These are phyloP conservation scores for Cruciata laevipes DNA, from an alignment of 257 asterid genomes.

Conservation along the genomic window DNA sequence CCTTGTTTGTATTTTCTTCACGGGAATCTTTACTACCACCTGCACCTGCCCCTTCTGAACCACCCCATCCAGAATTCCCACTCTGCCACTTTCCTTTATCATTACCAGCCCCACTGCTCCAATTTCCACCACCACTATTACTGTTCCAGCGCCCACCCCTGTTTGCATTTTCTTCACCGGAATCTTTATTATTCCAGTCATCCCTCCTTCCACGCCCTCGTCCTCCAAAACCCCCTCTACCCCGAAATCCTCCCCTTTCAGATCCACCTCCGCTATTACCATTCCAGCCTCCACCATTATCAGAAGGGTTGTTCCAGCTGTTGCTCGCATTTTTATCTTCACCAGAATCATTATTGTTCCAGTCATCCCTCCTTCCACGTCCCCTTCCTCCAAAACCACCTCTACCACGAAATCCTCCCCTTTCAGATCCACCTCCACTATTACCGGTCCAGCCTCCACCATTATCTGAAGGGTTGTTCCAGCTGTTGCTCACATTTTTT, in stretches of 20 bases:
- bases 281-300: constrained; percentile 8
- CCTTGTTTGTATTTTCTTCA: neutral
- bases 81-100: constrained; percentile 25
- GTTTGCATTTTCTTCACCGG: constrained; percentile 27
- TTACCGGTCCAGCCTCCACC: constrained; percentile 15
- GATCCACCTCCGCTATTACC: constrained; percentile 35
- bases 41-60: constrained; percentile 28
- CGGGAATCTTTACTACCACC: constrained; percentile 7
- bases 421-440: constrained; percentile 36
- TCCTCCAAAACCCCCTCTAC: constrained; percentile 40
- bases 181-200: constrained; percentile 34
- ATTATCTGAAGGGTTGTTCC: constrained; percentile 21
- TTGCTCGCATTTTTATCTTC: constrained; percentile 33
- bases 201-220: constrained; percentile 42
- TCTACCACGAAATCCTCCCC: constrained; percentile 40
- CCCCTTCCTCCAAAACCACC: constrained; percentile 41
- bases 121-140: constrained; percentile 4
- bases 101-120: constrained; percentile 9
- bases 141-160: constrained; percentile 15
- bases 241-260: constrained; percentile 32
- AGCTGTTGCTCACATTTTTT: constrained; percentile 34
- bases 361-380: constrained; percentile 38
- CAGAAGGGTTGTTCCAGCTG: constrained; percentile 29
- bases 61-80: constrained; percentile 34
- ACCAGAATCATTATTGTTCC: constrained; percentile 36